Evolutionary conservation across 2,329 filamentous ascomycete species (phyloP).

Genomic region (Shiraia sp.): DNA sequence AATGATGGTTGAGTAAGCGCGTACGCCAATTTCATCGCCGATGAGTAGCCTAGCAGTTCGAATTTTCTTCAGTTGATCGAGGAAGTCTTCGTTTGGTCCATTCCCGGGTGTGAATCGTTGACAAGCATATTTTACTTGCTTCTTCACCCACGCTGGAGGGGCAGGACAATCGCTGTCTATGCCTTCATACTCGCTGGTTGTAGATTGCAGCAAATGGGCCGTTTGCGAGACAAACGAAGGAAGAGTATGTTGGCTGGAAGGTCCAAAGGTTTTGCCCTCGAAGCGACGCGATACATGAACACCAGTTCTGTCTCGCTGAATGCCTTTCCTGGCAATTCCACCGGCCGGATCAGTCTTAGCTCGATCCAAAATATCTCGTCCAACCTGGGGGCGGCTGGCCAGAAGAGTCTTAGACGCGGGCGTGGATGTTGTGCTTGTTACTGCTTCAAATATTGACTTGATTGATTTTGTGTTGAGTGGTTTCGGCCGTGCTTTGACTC

Average conservation of each 20-base stretch:
- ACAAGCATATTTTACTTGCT: conserved; percentile 74
- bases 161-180: conserved; percentile 59
- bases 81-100: conserved; percentile 75
- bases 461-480: conserved; percentile 23
- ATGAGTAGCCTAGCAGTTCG: conserved; percentile 70
- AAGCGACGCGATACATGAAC: conserved; percentile 36
- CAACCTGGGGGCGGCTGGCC: conserved; percentile 22
- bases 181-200: conserved; percentile 78
- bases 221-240: conserved; percentile 20
- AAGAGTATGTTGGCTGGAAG: conserved; percentile 17
- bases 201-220: conserved; percentile 62
- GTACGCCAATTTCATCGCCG: conserved; percentile 76
- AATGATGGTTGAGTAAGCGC: conserved; percentile 87
- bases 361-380: conserved; percentile 54
- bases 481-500: conserved; percentile 45
- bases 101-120: conserved; percentile 73
- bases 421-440: conserved; percentile 5
- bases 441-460: conserved; percentile 15
- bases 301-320: conserved; percentile 16
- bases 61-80: conserved; percentile 74
- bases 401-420: conserved; percentile 22
- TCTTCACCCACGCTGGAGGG: conserved; percentile 69
- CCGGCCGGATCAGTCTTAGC: conserved; percentile 55
- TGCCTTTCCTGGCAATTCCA: conserved; percentile 11
- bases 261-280: conserved; percentile 34